Conservation (phyloP, 1,284 basidiomycete genomes). For the Blastosporella zonata region DNA sequence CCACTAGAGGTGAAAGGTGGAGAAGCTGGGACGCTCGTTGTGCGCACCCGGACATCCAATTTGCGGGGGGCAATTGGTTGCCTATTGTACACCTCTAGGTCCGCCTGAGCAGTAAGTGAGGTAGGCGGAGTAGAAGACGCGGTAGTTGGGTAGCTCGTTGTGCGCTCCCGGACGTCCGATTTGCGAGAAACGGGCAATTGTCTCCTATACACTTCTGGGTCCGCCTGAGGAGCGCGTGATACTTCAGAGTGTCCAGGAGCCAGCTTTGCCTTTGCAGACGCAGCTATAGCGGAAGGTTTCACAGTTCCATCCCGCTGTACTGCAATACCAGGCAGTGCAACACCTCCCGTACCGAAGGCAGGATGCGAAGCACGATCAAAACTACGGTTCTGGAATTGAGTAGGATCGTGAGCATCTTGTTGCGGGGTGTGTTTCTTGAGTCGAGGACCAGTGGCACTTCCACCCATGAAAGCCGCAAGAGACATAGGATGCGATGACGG, state of each 20-base stretch:
- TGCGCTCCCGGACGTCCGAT: constrained; percentile 37
- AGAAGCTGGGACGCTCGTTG: constrained; percentile 34
- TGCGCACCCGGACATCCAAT: constrained; percentile 37
- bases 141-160: constrained; percentile 34
- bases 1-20: constrained; percentile 3
- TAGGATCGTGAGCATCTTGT: constrained; percentile 60
- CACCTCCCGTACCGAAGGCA: constrained; percentile 66
- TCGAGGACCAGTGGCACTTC: constrained; percentile 65
- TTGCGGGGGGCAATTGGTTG: constrained; percentile 20
- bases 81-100: constrained; percentile 3
- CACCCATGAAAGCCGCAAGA: constrained; percentile 76
- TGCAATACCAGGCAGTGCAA: constrained; percentile 70
- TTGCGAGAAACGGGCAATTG: constrained; percentile 20
- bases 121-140: constrained; percentile 6
- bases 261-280: constrained; percentile 23
- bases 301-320: constrained; percentile 12
- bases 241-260: constrained; percentile 10
- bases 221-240: neutral
- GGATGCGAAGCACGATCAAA: constrained; percentile 58
- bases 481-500: constrained; percentile 47
- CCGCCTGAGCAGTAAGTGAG: neutral
- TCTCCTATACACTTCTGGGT: constrained; percentile 4
- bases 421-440: constrained; percentile 71
- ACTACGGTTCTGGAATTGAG: constrained; percentile 62
- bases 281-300: constrained; percentile 13